Conservation (phyloP, 495 filamentous ascomycete species). For the Peziza echinospora region DNA sequence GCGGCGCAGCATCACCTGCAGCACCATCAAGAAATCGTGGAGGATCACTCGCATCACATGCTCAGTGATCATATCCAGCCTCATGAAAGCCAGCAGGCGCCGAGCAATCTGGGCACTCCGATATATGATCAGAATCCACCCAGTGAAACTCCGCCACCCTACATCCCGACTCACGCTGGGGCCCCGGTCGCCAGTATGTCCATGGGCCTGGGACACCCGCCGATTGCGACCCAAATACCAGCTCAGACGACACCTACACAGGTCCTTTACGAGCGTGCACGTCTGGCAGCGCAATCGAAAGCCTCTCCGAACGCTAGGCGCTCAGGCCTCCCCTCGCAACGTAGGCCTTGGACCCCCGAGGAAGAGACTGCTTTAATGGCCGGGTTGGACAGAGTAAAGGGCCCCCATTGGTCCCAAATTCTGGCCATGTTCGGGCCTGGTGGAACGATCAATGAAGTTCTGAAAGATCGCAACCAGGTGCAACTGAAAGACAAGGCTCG, state of each 20-base stretch:
- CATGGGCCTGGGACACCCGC: constrained; percentile 4
- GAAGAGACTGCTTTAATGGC: constrained; percentile 88
- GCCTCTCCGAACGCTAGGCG: constrained; percentile 50
- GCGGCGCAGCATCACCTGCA: constrained; percentile 19
- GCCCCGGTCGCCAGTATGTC: constrained; percentile 16
- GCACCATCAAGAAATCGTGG: constrained; percentile 17
- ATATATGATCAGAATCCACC: constrained; percentile 3
- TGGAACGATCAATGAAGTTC: constrained; percentile 58
- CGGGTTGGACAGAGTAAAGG: constrained; percentile 74
- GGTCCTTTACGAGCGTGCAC: constrained; percentile 59
- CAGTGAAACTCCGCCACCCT: constrained; percentile 20
- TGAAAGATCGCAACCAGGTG: constrained; percentile 86
- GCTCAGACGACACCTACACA: constrained; percentile 57
- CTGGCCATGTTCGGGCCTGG: constrained; percentile 68
- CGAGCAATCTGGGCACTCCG: constrained; percentile 17
- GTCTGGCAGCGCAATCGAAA: constrained; percentile 61
- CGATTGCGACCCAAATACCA: constrained; percentile 27
- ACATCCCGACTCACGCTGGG: constrained; percentile 21
- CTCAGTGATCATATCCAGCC: constrained; percentile 15
- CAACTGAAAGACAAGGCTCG: constrained; percentile 91
- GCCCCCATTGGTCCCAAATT: constrained; percentile 92
- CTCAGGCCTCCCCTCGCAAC: constrained; percentile 58
- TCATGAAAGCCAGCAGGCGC: constrained; percentile 2
- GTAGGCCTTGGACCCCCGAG: constrained; percentile 71
- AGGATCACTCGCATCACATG: constrained; percentile 10